Percentiles rank a stretch among this genome's conserved stretches.
Evolutionary conservation across 2,329 filamentous ascomycete genomes (phyloP).

Genomic region (Pseudogymnoascus verrucosus): DNA sequence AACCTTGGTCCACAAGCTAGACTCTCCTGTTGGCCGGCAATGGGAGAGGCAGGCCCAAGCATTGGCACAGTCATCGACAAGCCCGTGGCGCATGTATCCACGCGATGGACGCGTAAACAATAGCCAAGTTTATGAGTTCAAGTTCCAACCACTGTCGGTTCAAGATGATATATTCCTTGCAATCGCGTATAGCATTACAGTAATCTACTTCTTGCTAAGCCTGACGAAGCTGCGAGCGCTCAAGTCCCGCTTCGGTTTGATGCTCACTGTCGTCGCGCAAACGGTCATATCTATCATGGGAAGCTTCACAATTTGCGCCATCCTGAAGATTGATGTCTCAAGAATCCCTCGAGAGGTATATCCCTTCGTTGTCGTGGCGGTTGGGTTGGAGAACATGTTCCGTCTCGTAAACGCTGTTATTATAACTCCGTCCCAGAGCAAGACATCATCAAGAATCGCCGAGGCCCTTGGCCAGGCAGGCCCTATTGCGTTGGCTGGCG

Average conservation of each 20-base stretch:
- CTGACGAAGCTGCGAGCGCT: constrained; percentile 64
- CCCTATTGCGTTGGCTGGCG: constrained; percentile 59
- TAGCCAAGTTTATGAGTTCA: constrained; percentile 68
- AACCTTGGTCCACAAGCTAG: constrained; percentile 61
- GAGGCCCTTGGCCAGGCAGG: constrained; percentile 67
- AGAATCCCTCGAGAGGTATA: constrained; percentile 68
- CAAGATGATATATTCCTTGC: constrained; percentile 57
- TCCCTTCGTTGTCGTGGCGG: constrained; percentile 66
- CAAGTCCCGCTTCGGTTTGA: constrained; percentile 66
- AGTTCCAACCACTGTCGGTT: constrained; percentile 64
- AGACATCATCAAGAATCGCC: constrained; percentile 60
- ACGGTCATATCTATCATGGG: constrained; percentile 66
- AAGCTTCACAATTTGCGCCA: constrained; percentile 71
- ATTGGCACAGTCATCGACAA: constrained; percentile 35
- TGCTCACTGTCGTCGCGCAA: constrained; percentile 62
- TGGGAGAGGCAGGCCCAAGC: constrained; percentile 55
- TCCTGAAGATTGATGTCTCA: constrained; percentile 67
- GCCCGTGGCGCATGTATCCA: constrained; percentile 60
- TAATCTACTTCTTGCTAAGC: constrained; percentile 57
- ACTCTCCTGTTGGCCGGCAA: constrained; percentile 53
- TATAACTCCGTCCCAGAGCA: constrained; percentile 59
- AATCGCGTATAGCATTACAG: constrained; percentile 55
- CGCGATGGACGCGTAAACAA: constrained; percentile 43
- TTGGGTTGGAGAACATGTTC: constrained; percentile 74
- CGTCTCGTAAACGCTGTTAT: constrained; percentile 71